Conservation (phyloP, 2,329 filamentous ascomycete species). For the Alternaria sp. region DNA sequence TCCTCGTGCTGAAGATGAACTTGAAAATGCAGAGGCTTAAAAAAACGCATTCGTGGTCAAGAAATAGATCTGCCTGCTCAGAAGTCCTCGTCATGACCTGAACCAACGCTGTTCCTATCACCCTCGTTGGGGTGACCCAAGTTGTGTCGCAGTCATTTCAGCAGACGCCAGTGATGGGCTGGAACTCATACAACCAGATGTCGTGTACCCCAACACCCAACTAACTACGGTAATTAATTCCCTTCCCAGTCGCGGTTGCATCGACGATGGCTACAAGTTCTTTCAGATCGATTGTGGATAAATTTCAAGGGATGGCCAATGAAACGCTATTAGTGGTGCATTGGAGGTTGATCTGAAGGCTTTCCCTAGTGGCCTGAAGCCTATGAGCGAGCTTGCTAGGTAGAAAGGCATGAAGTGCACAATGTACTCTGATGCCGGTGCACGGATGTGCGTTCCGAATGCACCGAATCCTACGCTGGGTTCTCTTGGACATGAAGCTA, state of each 20-base stretch:
- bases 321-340: conserved; percentile 28
- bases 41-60: background rate
- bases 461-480: conserved; percentile 29
- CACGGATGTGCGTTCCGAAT: conserved; percentile 31
- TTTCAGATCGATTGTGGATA: conserved; percentile 34
- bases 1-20: background rate
- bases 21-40: conserved; percentile 1
- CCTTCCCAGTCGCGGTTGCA: conserved; percentile 28
- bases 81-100: conserved; percentile 8
- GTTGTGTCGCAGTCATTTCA: conserved; percentile 29
- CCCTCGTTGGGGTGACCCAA: conserved; percentile 22
- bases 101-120: conserved; percentile 14
- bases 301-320: conserved; percentile 29
- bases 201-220: conserved; percentile 26
- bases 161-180: conserved; percentile 29
- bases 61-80: background rate
- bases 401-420: conserved; percentile 38
- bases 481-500: conserved; percentile 28
- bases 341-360: conserved; percentile 24
- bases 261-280: conserved; percentile 31
- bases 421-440: conserved; percentile 35
- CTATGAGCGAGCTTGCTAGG: conserved; percentile 30
- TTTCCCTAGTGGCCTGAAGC: conserved; percentile 29
- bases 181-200: conserved; percentile 34
- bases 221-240: conserved; percentile 32